These are phyloP conservation scores for Tolypocladium capitatum DNA, from an alignment of 2,329 filamentous ascomycete species.

Conservation along the genomic window DNA sequence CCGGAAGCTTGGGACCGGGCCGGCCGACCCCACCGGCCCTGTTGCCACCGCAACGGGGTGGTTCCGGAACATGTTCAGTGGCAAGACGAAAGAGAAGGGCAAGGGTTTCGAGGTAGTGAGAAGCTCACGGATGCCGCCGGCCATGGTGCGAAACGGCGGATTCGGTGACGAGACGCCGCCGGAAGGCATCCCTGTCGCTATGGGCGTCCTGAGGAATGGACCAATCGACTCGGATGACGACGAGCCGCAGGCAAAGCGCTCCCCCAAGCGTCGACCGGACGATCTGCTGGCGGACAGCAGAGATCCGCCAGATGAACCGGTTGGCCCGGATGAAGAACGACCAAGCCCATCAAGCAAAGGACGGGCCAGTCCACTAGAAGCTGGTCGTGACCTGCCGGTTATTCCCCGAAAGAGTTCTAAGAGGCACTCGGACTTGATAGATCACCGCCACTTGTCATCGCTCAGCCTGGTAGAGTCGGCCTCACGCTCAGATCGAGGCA, in stretches of 20 bases:
- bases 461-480: slow-evolving; percentile 15
- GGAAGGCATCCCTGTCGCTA: slow-evolving; percentile 52
- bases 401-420: slow-evolving; percentile 65
- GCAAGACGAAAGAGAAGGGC: slow-evolving; percentile 83
- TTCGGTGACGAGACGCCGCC: slow-evolving; percentile 54
- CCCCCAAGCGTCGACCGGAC: slow-evolving; percentile 14
- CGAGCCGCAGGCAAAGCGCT: slow-evolving; percentile 13
- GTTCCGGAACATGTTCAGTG: slow-evolving; percentile 67
- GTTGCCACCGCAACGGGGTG: slow-evolving; percentile 82
- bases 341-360: background rate
- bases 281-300: slow-evolving; percentile 33
- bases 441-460: slow-evolving; percentile 20
- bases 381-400: slow-evolving; percentile 32
- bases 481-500: slow-evolving; percentile 6
- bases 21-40: slow-evolving; percentile 84
- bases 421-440: slow-evolving; percentile 34
- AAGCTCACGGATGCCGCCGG: slow-evolving; percentile 73
- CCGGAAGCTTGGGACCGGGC: slow-evolving; percentile 80
- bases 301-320: slow-evolving; percentile 29
- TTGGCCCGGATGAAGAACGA: slow-evolving; percentile 17
- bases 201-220: slow-evolving; percentile 43
- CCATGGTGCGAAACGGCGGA: slow-evolving; percentile 40
- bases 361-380: slow-evolving; percentile 1
- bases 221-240: slow-evolving; percentile 54
- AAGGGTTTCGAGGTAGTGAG: slow-evolving; percentile 96